Evolutionary conservation across 805 yeast species (phyloP).

Genomic region (Zygoascus ofunaensis): DNA sequence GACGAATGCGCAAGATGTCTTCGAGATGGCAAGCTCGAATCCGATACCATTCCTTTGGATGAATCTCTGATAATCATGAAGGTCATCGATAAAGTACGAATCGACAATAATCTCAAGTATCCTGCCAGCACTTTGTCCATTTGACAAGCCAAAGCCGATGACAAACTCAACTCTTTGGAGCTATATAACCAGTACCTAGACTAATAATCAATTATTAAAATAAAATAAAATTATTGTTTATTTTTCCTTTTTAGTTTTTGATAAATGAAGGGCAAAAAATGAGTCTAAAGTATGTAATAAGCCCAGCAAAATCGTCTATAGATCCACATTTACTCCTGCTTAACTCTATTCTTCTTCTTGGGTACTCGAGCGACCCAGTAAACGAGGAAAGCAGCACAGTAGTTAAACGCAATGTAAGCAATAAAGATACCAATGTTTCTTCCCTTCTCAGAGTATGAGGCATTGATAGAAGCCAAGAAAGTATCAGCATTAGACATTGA

Average conservation of each 20-base stretch:
- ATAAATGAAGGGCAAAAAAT: not conserved
- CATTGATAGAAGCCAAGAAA: conserved; percentile 37
- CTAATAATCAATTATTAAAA: not conserved
- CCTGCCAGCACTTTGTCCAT: conserved; percentile 28
- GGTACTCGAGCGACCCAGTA: conserved; percentile 73
- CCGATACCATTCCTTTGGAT: conserved; percentile 33
- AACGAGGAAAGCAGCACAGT: conserved; percentile 36
- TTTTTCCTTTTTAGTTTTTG: not conserved
- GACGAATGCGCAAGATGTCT: conserved; percentile 43
- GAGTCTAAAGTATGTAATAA: not conserved
- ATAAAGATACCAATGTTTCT: conserved; percentile 50
- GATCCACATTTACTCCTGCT: conserved; percentile 6
- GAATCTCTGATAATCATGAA: conserved; percentile 42
- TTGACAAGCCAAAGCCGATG: not conserved
- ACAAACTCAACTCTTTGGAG: no score
- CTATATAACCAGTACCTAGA: no score
- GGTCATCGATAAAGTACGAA: conserved; percentile 40
- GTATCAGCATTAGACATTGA: conserved; percentile 46
- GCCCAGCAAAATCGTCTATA: not conserved
- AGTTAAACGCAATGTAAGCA: conserved; percentile 40
- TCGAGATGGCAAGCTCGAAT: conserved; percentile 31
- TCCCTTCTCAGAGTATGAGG: conserved; percentile 37
- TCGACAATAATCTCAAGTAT: conserved; percentile 37
- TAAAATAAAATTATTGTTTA: not conserved
- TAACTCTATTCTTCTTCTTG: conserved; percentile 31